Base-by-base conservation (phyloP, 208 protist species). In the Acanthamoeba castellanii region DNA sequence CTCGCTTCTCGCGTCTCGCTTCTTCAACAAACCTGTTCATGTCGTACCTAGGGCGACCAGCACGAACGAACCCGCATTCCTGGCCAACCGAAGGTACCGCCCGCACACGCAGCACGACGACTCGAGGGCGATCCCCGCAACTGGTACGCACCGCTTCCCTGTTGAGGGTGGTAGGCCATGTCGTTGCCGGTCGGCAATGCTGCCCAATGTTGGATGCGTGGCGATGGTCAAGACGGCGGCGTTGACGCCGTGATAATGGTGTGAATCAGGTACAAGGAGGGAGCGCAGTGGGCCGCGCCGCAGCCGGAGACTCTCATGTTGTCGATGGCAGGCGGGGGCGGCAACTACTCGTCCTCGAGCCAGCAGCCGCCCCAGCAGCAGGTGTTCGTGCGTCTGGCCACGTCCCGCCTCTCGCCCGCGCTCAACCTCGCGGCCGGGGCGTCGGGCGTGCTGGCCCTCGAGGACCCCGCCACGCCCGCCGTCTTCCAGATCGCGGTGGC, bases 361-460 rank as follows among this genome's bases (percentile, higher is more conserved):
- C 72, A 81, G 32, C 27, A 20, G 25, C 72, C 27, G 37, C 8
- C 32, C 16, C 72, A 81, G 72, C 27, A 81, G 34, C 72, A 81
- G 13, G 27, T 81, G 72, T 81, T 81, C 25, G 72, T 81, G 72
- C 72, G 72, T 6, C 34, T 81, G 42, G 72, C 72, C 42, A 81
- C 42, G 72, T 81, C 72, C 14, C 16, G n/a, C 8, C 20, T 45
- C 72, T 81, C 72, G 34, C 34, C 72, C 11, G 72, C 32, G 42
- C 27, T 81, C 72, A 34, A 81, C 42, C 72, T 81, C 72, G 72
- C 72, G 3, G 72, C 72, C 11, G 72, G 32, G 3, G 72, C 34
- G 9, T 81, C 72, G 8, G 72, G 72, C 22, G 72, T 81, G 13
- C 13, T 81, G n/a, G 27, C 72, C 20, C 72, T 81, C 16, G 72